Percentiles rank a stretch among this genome's conserved stretches.
Conservation (phyloP, 2,329 filamentous ascomycete genomes). For the Fusarium sacchari region DNA sequence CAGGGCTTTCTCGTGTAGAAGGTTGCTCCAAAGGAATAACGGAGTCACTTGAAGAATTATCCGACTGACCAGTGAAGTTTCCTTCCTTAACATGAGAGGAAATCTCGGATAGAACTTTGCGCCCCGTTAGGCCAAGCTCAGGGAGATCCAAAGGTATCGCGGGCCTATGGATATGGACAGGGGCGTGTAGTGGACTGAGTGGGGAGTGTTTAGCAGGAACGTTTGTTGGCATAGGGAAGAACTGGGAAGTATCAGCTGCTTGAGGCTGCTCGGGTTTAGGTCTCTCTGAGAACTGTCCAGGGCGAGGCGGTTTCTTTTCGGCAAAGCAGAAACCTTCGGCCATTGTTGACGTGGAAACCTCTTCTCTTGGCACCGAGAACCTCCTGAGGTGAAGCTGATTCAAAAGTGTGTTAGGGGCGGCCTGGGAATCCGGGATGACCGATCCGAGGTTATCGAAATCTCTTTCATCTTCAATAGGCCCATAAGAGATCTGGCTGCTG, state of each 20-base stretch:
- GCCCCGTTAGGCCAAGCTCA: conserved; percentile 22
- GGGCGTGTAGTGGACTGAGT: not conserved
- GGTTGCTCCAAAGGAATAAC: not conserved
- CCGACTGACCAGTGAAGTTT: not conserved
- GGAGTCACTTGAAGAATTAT: not conserved
- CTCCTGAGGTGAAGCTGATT: conserved; percentile 6
- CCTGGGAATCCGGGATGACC: conserved; percentile 20
- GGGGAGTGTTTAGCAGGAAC: not conserved
- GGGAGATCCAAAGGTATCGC: conserved; percentile 27
- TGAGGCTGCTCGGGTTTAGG: conserved; percentile 23
- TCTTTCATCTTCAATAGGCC: conserved; percentile 10
- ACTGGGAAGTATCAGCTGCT: not conserved
- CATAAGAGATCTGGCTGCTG: conserved; percentile 14
- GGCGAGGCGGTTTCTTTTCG: conserved; percentile 30
- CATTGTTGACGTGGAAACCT: conserved; percentile 37
- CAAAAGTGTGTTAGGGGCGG: not conserved
- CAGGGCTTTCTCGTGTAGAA: not conserved
- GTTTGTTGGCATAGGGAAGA: not conserved
- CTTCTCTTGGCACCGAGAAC: conserved; percentile 26
- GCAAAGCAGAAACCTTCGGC: conserved; percentile 38
- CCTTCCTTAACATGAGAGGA: not conserved
- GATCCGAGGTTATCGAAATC: conserved; percentile 15
- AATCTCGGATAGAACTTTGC: not conserved
- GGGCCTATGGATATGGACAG: not conserved
- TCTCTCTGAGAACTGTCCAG: conserved; percentile 36